Conservation (phyloP, 1,284 basidiomycete species). For the Papiliotrema terrestris region DNA sequence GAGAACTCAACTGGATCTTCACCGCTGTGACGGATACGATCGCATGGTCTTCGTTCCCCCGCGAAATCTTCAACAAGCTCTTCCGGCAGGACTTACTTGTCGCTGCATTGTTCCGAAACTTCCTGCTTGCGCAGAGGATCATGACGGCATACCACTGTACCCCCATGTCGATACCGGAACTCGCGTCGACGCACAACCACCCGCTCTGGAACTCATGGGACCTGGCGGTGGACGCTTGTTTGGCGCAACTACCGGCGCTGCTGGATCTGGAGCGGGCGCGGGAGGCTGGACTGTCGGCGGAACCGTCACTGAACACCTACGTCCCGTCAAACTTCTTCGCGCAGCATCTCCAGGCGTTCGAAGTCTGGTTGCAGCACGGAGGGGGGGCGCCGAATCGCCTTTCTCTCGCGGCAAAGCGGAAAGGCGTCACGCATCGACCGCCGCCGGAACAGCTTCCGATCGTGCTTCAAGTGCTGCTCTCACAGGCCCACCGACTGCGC, state of each 20-base stretch:
- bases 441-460: slow-evolving; percentile 91
- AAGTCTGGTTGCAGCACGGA: slow-evolving; percentile 94
- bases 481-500: slow-evolving; percentile 90
- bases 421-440: slow-evolving; percentile 18
- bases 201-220: slow-evolving; percentile 97
- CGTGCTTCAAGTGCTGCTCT: slow-evolving; percentile 92
- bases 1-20: slow-evolving; percentile 99
- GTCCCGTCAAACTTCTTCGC: slow-evolving; percentile 91
- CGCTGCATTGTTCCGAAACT: slow-evolving; percentile 94
- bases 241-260: slow-evolving; percentile 87
- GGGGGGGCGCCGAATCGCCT: slow-evolving; percentile 53
- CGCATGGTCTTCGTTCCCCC: slow-evolving; percentile 95
- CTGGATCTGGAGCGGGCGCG: slow-evolving; percentile 58
- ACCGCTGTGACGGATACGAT: slow-evolving; percentile 98
- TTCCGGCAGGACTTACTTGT: slow-evolving; percentile 96
- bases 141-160: slow-evolving; percentile 99
- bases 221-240: slow-evolving; percentile 90
- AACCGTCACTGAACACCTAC: slow-evolving; percentile 56
- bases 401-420: slow-evolving; percentile 42
- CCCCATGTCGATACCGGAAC: slow-evolving; percentile 85
- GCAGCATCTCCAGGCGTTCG: slow-evolving; percentile 94
- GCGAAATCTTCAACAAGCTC: slow-evolving; percentile 86
- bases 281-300: slow-evolving; percentile 39
- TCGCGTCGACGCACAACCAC: slow-evolving; percentile 93
- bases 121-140: slow-evolving; percentile 92